phyloP scores from a whole-genome alignment of 176 grass and related monocot genomes.

The Bolboschoenus planiculmis region DNA sequence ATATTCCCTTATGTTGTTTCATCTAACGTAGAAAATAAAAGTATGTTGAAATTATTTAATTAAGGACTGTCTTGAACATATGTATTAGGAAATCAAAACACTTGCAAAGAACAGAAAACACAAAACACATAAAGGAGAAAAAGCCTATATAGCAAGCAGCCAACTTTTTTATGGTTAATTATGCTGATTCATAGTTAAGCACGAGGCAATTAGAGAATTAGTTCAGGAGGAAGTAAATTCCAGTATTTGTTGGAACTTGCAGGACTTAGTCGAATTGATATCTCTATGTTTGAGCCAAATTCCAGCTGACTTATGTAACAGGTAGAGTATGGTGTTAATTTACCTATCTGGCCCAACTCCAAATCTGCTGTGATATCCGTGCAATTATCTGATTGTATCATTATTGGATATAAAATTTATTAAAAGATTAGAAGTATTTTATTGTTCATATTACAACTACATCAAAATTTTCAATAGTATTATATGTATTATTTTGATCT shows the following conservation, averaged over 20 bases:
- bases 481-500: too few relatives aligned
- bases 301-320: background rate
- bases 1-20: background rate
- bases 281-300: background rate
- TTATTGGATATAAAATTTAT: too few relatives aligned
- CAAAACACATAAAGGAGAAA: background rate
- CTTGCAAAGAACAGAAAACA: background rate
- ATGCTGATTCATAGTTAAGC: background rate
- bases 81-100: background rate
- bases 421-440: too few relatives aligned
- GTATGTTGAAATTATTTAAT: background rate
- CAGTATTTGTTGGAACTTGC: background rate
- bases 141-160: background rate
- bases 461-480: too few relatives aligned
- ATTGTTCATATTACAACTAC: too few relatives aligned
- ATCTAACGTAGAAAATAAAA: background rate
- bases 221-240: background rate
- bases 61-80: background rate
- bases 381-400: background rate
- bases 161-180: background rate
- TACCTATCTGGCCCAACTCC: background rate
- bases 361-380: background rate
- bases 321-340: background rate
- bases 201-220: background rate
- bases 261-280: background rate